Evolutionary conservation across 176 grass and related monocot species (phyloP).

Genomic region (Oryza australiensis): DNA sequence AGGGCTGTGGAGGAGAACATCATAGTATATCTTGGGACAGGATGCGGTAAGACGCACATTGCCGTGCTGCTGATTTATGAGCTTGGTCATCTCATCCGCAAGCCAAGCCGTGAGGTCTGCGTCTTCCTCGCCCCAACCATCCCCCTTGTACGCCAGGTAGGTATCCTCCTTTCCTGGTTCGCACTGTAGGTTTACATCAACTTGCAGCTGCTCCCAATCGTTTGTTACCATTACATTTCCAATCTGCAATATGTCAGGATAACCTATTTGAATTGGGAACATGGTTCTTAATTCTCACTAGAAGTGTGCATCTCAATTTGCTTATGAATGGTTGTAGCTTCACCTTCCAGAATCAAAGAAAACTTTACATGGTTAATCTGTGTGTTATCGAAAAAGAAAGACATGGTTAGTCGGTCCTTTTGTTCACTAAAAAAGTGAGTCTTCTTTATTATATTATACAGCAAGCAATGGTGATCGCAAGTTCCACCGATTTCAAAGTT

Average conservation of each 20-base stretch:
- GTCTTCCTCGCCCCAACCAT: constrained; percentile 85
- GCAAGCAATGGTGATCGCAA: constrained; percentile 88
- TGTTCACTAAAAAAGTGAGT: background rate
- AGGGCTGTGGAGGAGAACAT: constrained; percentile 76
- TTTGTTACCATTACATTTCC: background rate
- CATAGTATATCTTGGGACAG: constrained; percentile 79
- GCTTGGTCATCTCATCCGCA: constrained; percentile 73
- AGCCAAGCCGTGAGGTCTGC: constrained; percentile 72
- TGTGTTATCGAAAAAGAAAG: background rate
- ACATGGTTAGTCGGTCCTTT: constrained; percentile 27
- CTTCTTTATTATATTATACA: constrained; percentile 42
- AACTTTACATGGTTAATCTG: constrained; percentile 35
- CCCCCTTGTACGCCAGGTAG: constrained; percentile 85
- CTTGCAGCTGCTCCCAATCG: background rate
- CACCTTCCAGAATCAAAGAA: background rate
- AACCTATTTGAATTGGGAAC: background rate
- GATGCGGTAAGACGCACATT: constrained; percentile 95
- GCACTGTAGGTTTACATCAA: background rate
- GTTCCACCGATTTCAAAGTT: constrained; percentile 89
- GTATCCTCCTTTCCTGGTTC: constrained; percentile 11
- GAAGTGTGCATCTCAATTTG: constrained; percentile 14
- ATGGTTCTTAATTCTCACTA: background rate
- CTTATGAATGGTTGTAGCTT: constrained; percentile 5
- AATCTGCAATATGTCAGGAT: background rate
- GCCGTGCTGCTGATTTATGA: constrained; percentile 89